Conservation (phyloP, 352 stramenopile species). For the Pythium dissotocum region DNA sequence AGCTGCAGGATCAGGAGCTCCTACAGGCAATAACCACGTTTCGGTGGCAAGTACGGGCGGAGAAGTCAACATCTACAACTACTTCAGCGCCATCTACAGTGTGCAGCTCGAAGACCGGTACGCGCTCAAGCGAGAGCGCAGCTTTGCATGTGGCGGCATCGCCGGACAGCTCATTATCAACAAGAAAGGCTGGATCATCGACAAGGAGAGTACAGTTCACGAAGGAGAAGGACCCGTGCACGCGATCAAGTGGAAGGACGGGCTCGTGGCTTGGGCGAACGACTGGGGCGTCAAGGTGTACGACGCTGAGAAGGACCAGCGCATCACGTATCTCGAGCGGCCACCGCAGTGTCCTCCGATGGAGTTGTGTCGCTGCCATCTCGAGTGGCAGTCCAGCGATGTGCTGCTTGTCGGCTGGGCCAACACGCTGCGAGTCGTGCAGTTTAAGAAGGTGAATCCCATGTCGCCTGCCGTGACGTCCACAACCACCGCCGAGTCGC, state of each 20-base stretch:
- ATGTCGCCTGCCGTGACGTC: conserved; percentile 35
- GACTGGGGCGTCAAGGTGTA: conserved; percentile 89
- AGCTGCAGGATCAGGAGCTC: conserved; percentile 20
- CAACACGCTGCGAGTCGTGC: conserved; percentile 73
- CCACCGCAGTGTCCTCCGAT: conserved; percentile 78
- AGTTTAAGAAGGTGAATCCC: conserved; percentile 59
- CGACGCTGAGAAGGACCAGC: conserved; percentile 67
- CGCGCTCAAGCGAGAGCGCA: conserved; percentile 77
- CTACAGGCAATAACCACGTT: conserved; percentile 31
- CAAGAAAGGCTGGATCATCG: conserved; percentile 87
- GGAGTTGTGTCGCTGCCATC: conserved; percentile 78
- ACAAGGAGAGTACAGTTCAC: conserved; percentile 84
- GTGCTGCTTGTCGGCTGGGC: conserved; percentile 78
- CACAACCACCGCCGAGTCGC: conserved; percentile 10
- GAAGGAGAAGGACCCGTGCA: conserved; percentile 83
- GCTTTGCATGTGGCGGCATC: conserved; percentile 80
- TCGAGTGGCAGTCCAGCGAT: conserved; percentile 66
- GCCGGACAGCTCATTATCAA: conserved; percentile 83
- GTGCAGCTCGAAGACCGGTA: conserved; percentile 81
- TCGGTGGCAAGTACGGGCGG: conserved; percentile 68
- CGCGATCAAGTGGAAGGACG: conserved; percentile 76
- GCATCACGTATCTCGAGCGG: conserved; percentile 82
- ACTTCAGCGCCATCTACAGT: conserved; percentile 81
- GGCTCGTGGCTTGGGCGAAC: conserved; percentile 82
- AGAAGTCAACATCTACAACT: conserved; percentile 90